phyloP scores from a whole-genome alignment of 805 yeast genomes.

The Kodamaea jinghongensis region DNA sequence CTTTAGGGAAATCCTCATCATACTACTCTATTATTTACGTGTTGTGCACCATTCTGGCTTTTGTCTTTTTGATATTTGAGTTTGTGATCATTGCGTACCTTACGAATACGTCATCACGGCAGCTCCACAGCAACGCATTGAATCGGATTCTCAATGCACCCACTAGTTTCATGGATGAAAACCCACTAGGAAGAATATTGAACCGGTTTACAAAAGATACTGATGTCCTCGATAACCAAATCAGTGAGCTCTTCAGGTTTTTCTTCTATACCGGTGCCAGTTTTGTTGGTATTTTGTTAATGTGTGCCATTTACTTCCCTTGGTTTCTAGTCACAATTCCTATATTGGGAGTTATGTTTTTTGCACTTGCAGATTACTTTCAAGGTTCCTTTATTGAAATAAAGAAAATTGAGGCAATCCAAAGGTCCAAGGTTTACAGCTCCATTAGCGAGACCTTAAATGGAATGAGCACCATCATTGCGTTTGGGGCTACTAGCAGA shows the following conservation, averaged over 20 bases:
- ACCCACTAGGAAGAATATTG: slow-evolving; percentile 83
- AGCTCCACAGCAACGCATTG: slow-evolving; percentile 60
- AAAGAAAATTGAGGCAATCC: slow-evolving; percentile 70
- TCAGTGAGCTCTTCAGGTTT: slow-evolving; percentile 65
- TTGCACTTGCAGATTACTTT: slow-evolving; percentile 50
- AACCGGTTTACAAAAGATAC: slow-evolving; percentile 88
- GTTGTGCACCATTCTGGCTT: slow-evolving; percentile 51
- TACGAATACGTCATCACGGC: slow-evolving; percentile 51
- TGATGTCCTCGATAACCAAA: slow-evolving; percentile 76
- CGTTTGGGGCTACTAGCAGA: slow-evolving; percentile 46
- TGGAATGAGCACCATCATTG: slow-evolving; percentile 65
- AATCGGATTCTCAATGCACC: slow-evolving; percentile 67
- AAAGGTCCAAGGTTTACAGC: slow-evolving; percentile 67
- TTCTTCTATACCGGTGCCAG: slow-evolving; percentile 51
- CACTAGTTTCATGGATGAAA: slow-evolving; percentile 77
- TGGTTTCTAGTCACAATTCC: slow-evolving; percentile 71
- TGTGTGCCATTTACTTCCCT: slow-evolving; percentile 68
- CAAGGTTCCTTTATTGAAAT: slow-evolving; percentile 73
- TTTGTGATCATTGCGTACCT: slow-evolving; percentile 48
- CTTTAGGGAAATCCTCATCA: slow-evolving; percentile 47
- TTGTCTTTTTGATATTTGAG: slow-evolving; percentile 40
- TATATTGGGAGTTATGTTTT: slow-evolving; percentile 43
- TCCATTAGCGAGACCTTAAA: slow-evolving; percentile 67
- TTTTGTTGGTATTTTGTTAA: slow-evolving; percentile 58
- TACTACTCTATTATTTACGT: slow-evolving; percentile 75